Percentiles rank a stretch among this genome's conserved stretches.
Conservation (phyloP, 805 yeast species). For the Dipodascopsis tothii region DNA sequence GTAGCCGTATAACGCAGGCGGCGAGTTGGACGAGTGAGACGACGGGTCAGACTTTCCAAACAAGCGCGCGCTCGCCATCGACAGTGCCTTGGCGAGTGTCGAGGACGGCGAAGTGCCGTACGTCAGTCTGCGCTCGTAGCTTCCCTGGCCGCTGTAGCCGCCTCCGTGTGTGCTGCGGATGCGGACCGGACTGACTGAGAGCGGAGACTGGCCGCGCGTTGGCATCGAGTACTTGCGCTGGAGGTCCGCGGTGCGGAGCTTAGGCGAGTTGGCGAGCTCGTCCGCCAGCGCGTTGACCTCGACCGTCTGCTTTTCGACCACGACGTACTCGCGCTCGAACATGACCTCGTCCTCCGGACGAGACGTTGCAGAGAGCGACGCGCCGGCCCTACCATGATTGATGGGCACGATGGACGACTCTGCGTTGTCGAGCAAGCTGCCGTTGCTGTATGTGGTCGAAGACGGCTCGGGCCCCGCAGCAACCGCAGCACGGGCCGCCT, state of each 20-base stretch:
- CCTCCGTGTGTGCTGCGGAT: background rate
- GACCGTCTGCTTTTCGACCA: constrained; percentile 87
- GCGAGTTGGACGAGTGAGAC: background rate
- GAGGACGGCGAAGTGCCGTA: constrained; percentile 57
- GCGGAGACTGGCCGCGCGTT: background rate
- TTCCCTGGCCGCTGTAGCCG: constrained; percentile 1
- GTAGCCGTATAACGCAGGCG: constrained; percentile 1
- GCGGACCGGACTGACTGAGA: background rate
- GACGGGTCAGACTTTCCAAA: constrained; percentile 44
- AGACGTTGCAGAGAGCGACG: constrained; percentile 1
- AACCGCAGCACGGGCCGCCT: constrained; percentile 1
- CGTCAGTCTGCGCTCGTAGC: constrained; percentile 14
- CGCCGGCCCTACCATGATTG: background rate
- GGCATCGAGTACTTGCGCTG: background rate
- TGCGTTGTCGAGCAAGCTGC: background rate
- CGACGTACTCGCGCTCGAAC: constrained; percentile 81
- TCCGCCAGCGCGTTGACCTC: constrained; percentile 95
- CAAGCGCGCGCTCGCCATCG: constrained; percentile 77
- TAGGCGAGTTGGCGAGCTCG: constrained; percentile 50
- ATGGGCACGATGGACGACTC: background rate
- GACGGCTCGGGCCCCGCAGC: background rate
- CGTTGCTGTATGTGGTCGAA: background rate
- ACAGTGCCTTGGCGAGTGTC: constrained; percentile 81
- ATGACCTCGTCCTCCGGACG: constrained; percentile 22
- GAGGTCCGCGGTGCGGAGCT: background rate